phyloP scores from a whole-genome alignment of 108 stramenopile species.

The Cyclotella kingstonii region DNA sequence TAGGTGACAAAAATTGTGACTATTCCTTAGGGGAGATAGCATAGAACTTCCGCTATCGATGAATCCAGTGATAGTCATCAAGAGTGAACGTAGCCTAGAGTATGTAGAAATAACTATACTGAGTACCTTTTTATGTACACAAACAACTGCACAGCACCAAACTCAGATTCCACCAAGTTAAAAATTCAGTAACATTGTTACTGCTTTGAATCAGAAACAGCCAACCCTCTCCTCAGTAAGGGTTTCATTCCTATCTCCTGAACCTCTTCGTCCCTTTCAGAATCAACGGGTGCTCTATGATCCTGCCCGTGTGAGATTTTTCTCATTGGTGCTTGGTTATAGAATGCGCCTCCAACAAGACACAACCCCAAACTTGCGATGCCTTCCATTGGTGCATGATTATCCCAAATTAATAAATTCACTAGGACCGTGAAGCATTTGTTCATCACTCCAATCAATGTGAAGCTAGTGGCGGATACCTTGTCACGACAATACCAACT shows the following conservation, averaged over 20 bases:
- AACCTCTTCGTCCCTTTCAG: background rate
- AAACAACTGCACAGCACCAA: too few species aligned
- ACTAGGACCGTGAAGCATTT: conserved; percentile 88
- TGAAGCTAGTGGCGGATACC: conserved; percentile 80
- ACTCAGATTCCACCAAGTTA: too few species aligned
- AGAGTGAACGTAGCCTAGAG: too few species aligned
- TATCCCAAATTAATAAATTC: conserved; percentile 87
- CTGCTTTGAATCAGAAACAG: background rate
- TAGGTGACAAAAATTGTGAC: conserved; percentile 66
- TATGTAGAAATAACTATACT: too few species aligned
- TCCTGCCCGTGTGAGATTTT: conserved; percentile 2
- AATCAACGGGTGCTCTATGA: conserved; percentile 3
- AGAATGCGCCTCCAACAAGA: conserved; percentile 79
- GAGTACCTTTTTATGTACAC: too few species aligned
- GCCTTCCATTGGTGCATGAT: conserved; percentile 83
- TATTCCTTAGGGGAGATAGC: conserved; percentile 58
- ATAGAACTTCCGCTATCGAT: too few species aligned
- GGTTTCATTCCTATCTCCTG: conserved; percentile 12
- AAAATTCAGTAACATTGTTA: too few species aligned
- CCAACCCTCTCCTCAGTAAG: conserved; percentile 11
- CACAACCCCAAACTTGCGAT: conserved; percentile 76
- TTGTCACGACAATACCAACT: conserved; percentile 85
- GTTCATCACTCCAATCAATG: conserved; percentile 87
- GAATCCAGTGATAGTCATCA: too few species aligned
- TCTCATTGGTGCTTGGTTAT: conserved; percentile 85